Evolutionary conservation across 2,329 filamentous ascomycete species (phyloP).

Genomic region (Fusarium torulosum): DNA sequence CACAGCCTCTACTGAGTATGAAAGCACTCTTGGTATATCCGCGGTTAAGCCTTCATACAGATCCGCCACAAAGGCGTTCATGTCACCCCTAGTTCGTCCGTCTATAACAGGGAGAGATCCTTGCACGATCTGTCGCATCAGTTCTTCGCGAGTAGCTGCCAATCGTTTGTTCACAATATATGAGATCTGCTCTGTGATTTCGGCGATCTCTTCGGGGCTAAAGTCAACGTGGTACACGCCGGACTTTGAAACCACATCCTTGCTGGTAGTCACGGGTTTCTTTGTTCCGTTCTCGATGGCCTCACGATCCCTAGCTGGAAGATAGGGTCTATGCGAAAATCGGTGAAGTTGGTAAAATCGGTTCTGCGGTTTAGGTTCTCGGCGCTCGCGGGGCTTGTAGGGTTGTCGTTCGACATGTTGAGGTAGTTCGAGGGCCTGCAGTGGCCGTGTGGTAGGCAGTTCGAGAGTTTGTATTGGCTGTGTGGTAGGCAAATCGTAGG

Average conservation of each 20-base stretch:
- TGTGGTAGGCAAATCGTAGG: not conserved
- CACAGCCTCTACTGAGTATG: slow-evolving; percentile 31
- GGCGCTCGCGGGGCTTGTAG: slow-evolving; percentile 31
- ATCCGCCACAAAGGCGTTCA: slow-evolving; percentile 43
- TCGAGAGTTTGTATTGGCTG: not conserved
- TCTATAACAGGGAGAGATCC: not conserved
- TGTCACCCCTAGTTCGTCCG: slow-evolving; percentile 18
- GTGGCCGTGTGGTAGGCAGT: not conserved
- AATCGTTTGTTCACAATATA: slow-evolving; percentile 25
- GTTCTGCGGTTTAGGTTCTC: slow-evolving; percentile 26
- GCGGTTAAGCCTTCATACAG: slow-evolving; percentile 42
- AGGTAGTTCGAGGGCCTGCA: not conserved
- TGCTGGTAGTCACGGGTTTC: slow-evolving; percentile 7
- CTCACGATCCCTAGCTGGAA: slow-evolving; percentile 45
- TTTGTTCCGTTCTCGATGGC: slow-evolving; percentile 46
- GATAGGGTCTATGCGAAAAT: slow-evolving; percentile 45
- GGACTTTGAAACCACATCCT: slow-evolving; percentile 18
- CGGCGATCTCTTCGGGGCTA: slow-evolving; percentile 53
- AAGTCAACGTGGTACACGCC: slow-evolving; percentile 62
- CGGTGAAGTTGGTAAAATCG: slow-evolving; percentile 20
- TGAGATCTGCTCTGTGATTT: slow-evolving; percentile 44
- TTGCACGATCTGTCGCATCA: slow-evolving; percentile 28
- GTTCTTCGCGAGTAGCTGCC: slow-evolving; percentile 33
- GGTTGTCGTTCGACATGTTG: slow-evolving; percentile 10
- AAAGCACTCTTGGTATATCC: slow-evolving; percentile 43